phyloP scores from a whole-genome alignment of 2,329 filamentous ascomycete species.

The Colletotrichum abscissum region DNA sequence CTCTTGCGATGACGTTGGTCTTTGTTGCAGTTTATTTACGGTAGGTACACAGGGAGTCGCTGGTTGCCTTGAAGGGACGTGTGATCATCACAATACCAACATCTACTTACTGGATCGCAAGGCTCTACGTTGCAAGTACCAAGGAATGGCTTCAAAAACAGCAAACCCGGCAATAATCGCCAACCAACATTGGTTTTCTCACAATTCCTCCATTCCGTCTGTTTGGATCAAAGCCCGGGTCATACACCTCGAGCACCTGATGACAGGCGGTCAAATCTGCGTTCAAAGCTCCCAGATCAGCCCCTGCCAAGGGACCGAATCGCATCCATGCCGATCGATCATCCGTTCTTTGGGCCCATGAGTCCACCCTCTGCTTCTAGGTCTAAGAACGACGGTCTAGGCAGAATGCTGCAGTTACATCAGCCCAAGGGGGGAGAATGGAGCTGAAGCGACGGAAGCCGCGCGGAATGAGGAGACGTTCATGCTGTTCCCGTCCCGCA shows the following conservation, averaged over 20 bases:
- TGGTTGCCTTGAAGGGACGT: not conserved
- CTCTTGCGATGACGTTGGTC: not conserved
- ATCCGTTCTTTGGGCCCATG: not conserved
- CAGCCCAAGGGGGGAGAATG: not conserved
- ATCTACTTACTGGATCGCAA: not conserved
- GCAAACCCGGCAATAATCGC: too few species aligned
- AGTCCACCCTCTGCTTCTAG: not conserved
- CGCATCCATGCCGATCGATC: not conserved
- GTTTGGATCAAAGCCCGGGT: too few species aligned
- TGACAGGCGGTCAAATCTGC: not conserved
- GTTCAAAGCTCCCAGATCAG: not conserved
- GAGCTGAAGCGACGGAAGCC: slow-evolving; percentile 3
- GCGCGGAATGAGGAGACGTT: not conserved
- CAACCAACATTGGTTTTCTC: too few species aligned
- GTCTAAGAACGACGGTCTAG: not conserved
- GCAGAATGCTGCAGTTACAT: not conserved
- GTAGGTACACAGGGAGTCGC: not conserved
- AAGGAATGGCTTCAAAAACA: not conserved
- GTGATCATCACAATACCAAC: not conserved
- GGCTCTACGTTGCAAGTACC: not conserved
- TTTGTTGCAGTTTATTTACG: not conserved
- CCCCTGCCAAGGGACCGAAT: not conserved
- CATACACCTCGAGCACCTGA: too few species aligned
- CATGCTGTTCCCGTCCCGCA: not conserved
- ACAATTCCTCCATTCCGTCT: too few species aligned